A percentile compares a stretch with the other conserved stretches of the same genome.
phyloP scores from a whole-genome alignment of 2,329 filamentous ascomycete genomes.

The Stagonosporopsis vannaccii region DNA sequence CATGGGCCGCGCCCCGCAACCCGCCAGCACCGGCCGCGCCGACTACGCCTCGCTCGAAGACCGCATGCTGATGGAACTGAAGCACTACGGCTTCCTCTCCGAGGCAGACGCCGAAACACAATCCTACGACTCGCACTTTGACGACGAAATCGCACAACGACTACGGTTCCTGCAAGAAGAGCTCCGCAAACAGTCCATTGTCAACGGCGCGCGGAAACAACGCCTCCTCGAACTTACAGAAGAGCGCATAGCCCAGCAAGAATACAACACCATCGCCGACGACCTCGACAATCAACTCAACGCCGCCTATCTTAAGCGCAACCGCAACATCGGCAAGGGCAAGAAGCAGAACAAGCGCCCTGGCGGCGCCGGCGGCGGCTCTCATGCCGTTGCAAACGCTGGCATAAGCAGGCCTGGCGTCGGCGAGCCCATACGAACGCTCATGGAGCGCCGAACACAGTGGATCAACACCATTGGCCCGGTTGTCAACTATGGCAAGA shows the following conservation, averaged over 20 bases:
- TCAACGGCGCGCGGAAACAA: slow-evolving; percentile 90
- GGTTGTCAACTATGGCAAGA: slow-evolving; percentile 84
- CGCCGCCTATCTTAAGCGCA: slow-evolving; percentile 93
- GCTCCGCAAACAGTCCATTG: slow-evolving; percentile 80
- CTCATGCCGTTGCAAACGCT: slow-evolving; percentile 58
- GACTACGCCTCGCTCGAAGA: slow-evolving; percentile 90
- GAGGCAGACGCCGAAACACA: slow-evolving; percentile 71
- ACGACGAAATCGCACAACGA: slow-evolving; percentile 92
- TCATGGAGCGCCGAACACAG: slow-evolving; percentile 88
- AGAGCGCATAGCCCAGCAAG: slow-evolving; percentile 93
- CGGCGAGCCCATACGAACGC: slow-evolving; percentile 85
- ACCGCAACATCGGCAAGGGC: slow-evolving; percentile 89
- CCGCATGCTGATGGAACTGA: slow-evolving; percentile 87
- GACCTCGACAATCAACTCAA: slow-evolving; percentile 96
- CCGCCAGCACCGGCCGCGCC: slow-evolving; percentile 66
- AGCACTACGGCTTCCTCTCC: slow-evolving; percentile 86
- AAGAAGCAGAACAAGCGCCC: slow-evolving; percentile 84
- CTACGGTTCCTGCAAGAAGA: slow-evolving; percentile 84
- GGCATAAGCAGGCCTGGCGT: slow-evolving; percentile 64
- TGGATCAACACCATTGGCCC: slow-evolving; percentile 93
- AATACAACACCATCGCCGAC: slow-evolving; percentile 95
- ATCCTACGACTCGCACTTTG: slow-evolving; percentile 87
- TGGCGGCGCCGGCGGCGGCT: slow-evolving; percentile 76
- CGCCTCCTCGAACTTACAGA: slow-evolving; percentile 86
- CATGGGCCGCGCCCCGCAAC: slow-evolving; percentile 78